Conservation (phyloP, 106 monocot genomes). For the Dendrobium officinale region DNA sequence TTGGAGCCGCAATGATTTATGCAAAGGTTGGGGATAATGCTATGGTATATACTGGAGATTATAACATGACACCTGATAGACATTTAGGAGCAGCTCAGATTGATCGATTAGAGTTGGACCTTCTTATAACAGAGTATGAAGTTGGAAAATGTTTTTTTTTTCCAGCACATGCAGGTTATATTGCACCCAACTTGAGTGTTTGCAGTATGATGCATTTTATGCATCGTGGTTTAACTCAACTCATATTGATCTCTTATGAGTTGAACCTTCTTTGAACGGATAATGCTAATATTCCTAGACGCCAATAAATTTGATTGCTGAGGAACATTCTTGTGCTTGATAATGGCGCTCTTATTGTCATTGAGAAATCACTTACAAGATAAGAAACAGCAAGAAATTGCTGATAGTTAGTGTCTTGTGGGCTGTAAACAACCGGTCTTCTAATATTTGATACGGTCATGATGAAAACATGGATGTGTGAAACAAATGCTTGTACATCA, state of each 20-base stretch:
- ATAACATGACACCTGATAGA: conserved; percentile 98
- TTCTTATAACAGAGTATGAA: conserved; percentile 85
- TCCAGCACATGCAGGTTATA: neutral
- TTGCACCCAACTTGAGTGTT: neutral
- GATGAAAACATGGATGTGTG: neutral
- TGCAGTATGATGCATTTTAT: neutral
- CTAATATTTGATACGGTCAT: neutral
- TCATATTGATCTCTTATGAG: neutral
- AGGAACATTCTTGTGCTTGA: neutral
- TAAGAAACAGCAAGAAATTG: neutral
- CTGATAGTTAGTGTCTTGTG: neutral
- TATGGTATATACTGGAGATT: conserved; percentile 92
- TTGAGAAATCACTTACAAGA: neutral
- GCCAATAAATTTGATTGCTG: neutral
- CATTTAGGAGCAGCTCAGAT: conserved; percentile 99
- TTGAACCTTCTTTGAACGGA: neutral
- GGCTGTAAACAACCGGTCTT: neutral
- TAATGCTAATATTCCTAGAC: neutral
- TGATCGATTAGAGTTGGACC: conserved; percentile 72
- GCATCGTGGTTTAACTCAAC: neutral
- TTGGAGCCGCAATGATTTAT: conserved; percentile 98
- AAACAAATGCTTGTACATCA: neutral
- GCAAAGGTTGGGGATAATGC: conserved; percentile 62
- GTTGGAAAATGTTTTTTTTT: neutral
- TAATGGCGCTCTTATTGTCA: neutral